phyloP scores from a whole-genome alignment of 148 eudicot species.

The Polygonum maritimum region DNA sequence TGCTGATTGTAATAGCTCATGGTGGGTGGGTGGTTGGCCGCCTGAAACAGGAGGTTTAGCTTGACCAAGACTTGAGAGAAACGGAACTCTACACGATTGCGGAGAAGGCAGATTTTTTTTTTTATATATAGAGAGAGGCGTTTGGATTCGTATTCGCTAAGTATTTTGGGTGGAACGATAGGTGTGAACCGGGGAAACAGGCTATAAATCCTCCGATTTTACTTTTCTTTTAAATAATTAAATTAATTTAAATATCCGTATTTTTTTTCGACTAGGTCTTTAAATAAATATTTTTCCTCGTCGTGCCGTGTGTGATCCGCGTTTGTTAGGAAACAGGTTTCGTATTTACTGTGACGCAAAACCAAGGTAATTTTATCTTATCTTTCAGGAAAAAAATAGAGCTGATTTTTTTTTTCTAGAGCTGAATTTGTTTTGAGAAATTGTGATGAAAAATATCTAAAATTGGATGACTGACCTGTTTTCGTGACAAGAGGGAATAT shows the following conservation, averaged over 20 bases:
- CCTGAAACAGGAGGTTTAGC: neutral
- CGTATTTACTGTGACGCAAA: no score
- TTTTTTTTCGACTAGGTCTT: no score
- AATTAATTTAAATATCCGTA: no score
- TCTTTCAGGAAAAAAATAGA: no score
- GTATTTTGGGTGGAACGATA: neutral
- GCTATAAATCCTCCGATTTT: neutral
- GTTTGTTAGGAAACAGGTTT: neutral
- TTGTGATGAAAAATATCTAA: no score
- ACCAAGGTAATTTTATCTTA: no score
- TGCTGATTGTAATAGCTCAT: slow-evolving; percentile 82
- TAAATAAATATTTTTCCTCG: neutral
- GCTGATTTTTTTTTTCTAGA: no score
- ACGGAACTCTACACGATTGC: neutral
- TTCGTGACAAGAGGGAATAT: neutral
- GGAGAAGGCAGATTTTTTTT: neutral
- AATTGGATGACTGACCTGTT: neutral
- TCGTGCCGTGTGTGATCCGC: neutral
- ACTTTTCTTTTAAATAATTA: neutral
- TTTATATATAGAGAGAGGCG: neutral
- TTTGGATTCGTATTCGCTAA: neutral
- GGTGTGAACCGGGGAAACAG: neutral
- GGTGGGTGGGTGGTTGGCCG: neutral
- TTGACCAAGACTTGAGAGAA: neutral
- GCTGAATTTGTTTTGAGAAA: no score